Evolutionary conservation across 768 basidiomycete species (phyloP).

Genomic region (Asterophora parasitica): DNA sequence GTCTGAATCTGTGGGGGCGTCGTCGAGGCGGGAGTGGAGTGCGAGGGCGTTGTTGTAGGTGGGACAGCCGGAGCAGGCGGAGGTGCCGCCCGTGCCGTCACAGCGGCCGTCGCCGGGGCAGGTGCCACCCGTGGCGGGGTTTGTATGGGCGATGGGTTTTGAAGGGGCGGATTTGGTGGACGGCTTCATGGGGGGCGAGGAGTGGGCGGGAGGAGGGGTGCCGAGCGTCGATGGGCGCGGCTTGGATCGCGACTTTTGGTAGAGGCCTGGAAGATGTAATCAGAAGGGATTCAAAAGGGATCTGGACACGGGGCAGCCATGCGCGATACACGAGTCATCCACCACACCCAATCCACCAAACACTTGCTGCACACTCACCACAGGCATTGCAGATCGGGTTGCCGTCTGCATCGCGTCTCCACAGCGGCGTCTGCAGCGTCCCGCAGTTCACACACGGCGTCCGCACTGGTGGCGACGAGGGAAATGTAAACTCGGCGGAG

Average conservation of each 20-base stretch:
- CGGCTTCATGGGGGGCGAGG: conserved; percentile 9
- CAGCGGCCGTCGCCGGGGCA: conserved; percentile 98
- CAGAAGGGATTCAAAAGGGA: conserved; percentile 7
- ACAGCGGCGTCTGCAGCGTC: conserved; percentile 74
- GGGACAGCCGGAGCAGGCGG: conserved; percentile 92
- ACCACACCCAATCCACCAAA: too few species aligned
- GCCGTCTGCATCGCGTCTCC: conserved; percentile 78
- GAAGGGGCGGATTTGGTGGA: neutral
- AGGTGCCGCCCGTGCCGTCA: conserved; percentile 94
- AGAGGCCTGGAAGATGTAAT: conserved; percentile 52
- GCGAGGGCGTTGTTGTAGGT: conserved; percentile 86
- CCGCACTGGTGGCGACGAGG: conserved; percentile 20
- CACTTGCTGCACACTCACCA: too few species aligned
- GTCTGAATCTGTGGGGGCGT: conserved; percentile 19
- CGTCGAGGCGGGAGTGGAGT: conserved; percentile 32
- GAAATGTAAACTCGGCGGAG: conserved; percentile 16
- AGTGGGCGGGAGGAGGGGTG: conserved; percentile 25
- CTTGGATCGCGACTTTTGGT: conserved; percentile 78
- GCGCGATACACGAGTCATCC: too few species aligned
- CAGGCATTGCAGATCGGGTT: conserved; percentile 88
- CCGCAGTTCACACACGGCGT: conserved; percentile 71
- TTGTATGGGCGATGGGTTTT: conserved; percentile 6
- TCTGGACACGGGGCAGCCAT: neutral
- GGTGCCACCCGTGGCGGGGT: conserved; percentile 46
- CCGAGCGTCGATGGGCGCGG: conserved; percentile 63